These are phyloP conservation scores for Claviceps purpurea DNA, from an alignment of 2,329 filamentous ascomycete species.

Conservation along the genomic window DNA sequence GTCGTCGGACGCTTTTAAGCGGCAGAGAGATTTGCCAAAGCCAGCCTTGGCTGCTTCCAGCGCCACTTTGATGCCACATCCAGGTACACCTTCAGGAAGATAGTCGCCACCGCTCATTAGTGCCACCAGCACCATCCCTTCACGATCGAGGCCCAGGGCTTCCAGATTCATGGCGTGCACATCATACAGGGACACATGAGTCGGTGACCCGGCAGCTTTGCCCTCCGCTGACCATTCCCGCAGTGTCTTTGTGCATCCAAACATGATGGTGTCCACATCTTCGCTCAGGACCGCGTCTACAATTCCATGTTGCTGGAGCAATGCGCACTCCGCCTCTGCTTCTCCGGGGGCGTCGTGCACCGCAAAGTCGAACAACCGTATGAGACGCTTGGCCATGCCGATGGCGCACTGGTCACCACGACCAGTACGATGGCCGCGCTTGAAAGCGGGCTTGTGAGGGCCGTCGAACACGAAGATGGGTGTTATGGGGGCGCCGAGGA, in stretches of 20 bases:
- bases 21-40: slow-evolving; percentile 66
- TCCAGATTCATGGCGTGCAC: slow-evolving; percentile 37
- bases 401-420: slow-evolving; percentile 53
- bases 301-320: slow-evolving; percentile 66
- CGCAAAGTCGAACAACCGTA: slow-evolving; percentile 74
- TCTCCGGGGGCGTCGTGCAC: slow-evolving; percentile 84
- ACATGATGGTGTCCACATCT: slow-evolving; percentile 96
- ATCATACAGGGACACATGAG: slow-evolving; percentile 76
- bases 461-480: slow-evolving; percentile 88
- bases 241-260: slow-evolving; percentile 68
- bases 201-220: slow-evolving; percentile 53
- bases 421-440: slow-evolving; percentile 66
- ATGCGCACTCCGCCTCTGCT: slow-evolving; percentile 88
- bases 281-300: slow-evolving; percentile 93
- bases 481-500: slow-evolving; percentile 65
- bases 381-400: slow-evolving; percentile 68
- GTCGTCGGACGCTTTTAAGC: slow-evolving; percentile 44
- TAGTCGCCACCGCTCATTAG: slow-evolving; percentile 96
- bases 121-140: slow-evolving; percentile 88
- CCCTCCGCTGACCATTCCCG: slow-evolving; percentile 73
- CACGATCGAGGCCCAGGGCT: slow-evolving; percentile 53
- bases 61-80: slow-evolving; percentile 77
- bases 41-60: slow-evolving; percentile 83
- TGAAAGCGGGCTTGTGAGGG: slow-evolving; percentile 71
- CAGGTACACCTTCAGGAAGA: slow-evolving; percentile 71